phyloP scores from a whole-genome alignment of 495 filamentous ascomycete species.

The Penicillium malachiteum region DNA sequence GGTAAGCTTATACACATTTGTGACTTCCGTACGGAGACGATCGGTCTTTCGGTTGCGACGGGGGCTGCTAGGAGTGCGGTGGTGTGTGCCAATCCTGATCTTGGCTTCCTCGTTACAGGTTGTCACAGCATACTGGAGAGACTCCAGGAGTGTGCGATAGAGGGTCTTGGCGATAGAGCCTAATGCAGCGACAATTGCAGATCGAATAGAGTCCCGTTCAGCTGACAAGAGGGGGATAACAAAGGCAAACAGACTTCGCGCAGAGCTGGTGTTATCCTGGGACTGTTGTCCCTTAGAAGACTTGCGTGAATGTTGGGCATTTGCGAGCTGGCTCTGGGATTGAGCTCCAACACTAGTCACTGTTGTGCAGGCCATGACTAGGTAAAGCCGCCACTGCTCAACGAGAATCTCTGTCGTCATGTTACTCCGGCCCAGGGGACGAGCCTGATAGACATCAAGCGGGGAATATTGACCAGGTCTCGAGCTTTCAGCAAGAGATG shows the following conservation, averaged over 20 bases:
- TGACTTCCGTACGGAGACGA: slow-evolving; percentile 86
- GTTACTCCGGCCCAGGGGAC: slow-evolving; percentile 56
- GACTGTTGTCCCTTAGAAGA: slow-evolving; percentile 69
- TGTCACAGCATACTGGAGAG: slow-evolving; percentile 77
- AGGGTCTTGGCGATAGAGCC: slow-evolving; percentile 94
- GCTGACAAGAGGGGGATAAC: slow-evolving; percentile 84
- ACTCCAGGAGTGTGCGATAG: slow-evolving; percentile 90
- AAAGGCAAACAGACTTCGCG: slow-evolving; percentile 82
- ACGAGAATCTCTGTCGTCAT: slow-evolving; percentile 84
- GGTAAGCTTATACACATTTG: slow-evolving; percentile 90
- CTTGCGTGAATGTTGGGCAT: slow-evolving; percentile 80
- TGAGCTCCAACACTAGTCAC: slow-evolving; percentile 77
- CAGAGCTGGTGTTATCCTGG: slow-evolving; percentile 83
- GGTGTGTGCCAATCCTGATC: slow-evolving; percentile 70
- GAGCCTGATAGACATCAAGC: slow-evolving; percentile 49
- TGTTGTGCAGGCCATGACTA: slow-evolving; percentile 96
- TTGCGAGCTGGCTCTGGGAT: slow-evolving; percentile 55
- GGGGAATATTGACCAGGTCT: slow-evolving; percentile 59
- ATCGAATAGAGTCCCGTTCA: slow-evolving; percentile 71
- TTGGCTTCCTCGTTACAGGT: slow-evolving; percentile 87
- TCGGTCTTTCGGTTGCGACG: slow-evolving; percentile 78
- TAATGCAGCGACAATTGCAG: slow-evolving; percentile 87
- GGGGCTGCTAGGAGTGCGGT: slow-evolving; percentile 72
- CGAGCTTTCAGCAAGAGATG: slow-evolving; percentile 70
- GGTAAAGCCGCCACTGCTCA: slow-evolving; percentile 98